A percentile compares a stretch with the other conserved stretches of the same genome.
Conservation (phyloP, 1,284 basidiomycete genomes). For the Flammula alnicola region DNA sequence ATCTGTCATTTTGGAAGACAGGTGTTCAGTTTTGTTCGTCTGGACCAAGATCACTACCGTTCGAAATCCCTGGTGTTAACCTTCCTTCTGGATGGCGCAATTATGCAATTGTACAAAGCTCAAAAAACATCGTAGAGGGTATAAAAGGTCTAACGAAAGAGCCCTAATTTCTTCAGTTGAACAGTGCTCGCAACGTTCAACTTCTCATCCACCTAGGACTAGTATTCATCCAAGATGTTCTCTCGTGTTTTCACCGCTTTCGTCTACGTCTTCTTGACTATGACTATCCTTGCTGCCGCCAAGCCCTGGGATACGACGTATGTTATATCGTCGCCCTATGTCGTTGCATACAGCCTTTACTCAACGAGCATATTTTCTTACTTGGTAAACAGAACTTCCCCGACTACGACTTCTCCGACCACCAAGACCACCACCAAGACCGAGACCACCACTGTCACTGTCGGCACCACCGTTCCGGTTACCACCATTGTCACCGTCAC, state of each 20-base stretch:
- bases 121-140: slow-evolving; percentile 4
- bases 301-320: slow-evolving; percentile 11
- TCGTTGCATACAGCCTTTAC: slow-evolving; percentile 1
- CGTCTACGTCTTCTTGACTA: slow-evolving; percentile 24
- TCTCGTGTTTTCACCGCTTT: slow-evolving; percentile 27
- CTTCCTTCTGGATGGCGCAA: no score
- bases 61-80: no score
- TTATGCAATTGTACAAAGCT: no score
- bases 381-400: background rate
- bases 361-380: background rate
- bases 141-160: slow-evolving; percentile 19
- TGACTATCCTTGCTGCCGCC: slow-evolving; percentile 30
- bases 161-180: slow-evolving; percentile 27
- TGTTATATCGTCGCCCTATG: background rate
- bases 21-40: no score
- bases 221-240: slow-evolving; percentile 26
- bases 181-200: slow-evolving; percentile 17
- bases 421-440: slow-evolving; percentile 17
- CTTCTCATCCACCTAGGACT: background rate
- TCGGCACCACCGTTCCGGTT: slow-evolving; percentile 9
- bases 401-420: slow-evolving; percentile 10
- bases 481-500: slow-evolving; percentile 20
- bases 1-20: no score
- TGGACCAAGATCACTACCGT: no score
- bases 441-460: slow-evolving; percentile 12